Percentiles rank a stretch among this genome's conserved stretches.
These are phyloP conservation scores for Decorospora gaudefroyi DNA, from an alignment of 2,329 filamentous ascomycete species.

Conservation along the genomic window DNA sequence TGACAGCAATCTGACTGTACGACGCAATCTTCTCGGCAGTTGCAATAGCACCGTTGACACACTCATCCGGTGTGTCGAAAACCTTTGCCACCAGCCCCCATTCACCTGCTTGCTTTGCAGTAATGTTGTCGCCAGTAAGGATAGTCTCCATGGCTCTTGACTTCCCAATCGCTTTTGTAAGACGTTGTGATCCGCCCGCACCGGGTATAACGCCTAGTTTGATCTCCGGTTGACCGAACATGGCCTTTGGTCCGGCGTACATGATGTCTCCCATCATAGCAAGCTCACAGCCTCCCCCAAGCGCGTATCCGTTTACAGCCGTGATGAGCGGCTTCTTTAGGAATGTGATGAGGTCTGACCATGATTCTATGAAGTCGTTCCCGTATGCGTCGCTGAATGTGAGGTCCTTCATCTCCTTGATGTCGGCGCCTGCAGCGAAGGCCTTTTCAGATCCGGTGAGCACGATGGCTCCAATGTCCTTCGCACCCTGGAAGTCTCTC, in stretches of 20 bases:
- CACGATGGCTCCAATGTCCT: constrained; percentile 53
- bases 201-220: constrained; percentile 92
- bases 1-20: constrained; percentile 83
- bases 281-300: constrained; percentile 94
- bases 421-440: constrained; percentile 83
- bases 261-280: constrained; percentile 97
- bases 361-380: constrained; percentile 90
- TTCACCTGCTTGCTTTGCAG: constrained; percentile 78
- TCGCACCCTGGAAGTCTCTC: constrained; percentile 41
- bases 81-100: constrained; percentile 89
- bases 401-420: constrained; percentile 97
- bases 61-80: constrained; percentile 77
- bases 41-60: constrained; percentile 78
- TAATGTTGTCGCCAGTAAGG: constrained; percentile 67
- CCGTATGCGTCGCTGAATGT: constrained; percentile 88
- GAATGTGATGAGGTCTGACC: constrained; percentile 81
- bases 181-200: constrained; percentile 84
- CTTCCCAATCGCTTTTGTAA: constrained; percentile 68
- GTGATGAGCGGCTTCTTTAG: constrained; percentile 94
- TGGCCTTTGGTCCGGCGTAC: constrained; percentile 83
- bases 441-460: constrained; percentile 88
- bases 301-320: constrained; percentile 90
- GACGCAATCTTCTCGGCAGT: constrained; percentile 89
- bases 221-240: constrained; percentile 96
- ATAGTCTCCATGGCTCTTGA: constrained; percentile 54